Conservation (phyloP, 1,284 basidiomycete species). For the Ceratobasidium sp. region DNA sequence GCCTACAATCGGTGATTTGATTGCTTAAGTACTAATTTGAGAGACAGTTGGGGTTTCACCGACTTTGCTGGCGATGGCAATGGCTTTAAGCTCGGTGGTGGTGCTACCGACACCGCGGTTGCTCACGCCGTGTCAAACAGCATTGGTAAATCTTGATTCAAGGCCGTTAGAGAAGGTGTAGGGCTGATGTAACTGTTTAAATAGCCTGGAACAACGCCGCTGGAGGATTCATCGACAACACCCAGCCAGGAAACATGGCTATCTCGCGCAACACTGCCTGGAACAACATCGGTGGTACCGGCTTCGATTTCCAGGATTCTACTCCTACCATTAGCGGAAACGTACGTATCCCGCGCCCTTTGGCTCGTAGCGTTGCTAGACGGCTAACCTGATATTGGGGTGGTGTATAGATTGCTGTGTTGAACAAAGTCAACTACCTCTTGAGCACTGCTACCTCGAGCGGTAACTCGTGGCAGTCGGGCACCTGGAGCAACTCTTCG, state of each 20-base stretch:
- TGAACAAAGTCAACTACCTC: constrained; percentile 38
- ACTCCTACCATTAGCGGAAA: constrained; percentile 40
- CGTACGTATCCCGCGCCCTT: constrained; percentile 14
- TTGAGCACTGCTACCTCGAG: constrained; percentile 29
- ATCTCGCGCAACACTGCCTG: constrained; percentile 48
- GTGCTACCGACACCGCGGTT: constrained; percentile 42
- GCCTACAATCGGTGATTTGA: neutral
- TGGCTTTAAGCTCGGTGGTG: constrained; percentile 46
- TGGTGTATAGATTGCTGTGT: constrained; percentile 38
- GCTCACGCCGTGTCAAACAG: constrained; percentile 47
- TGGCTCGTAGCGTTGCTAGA: too few species aligned
- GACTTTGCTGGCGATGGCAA: constrained; percentile 47
- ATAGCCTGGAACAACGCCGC: constrained; percentile 28
- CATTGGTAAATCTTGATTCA: constrained; percentile 32
- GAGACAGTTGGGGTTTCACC: constrained; percentile 22
- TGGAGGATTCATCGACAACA: constrained; percentile 49
- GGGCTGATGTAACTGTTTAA: neutral
- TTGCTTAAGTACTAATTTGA: neutral
- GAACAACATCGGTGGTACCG: constrained; percentile 46
- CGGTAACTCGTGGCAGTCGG: constrained; percentile 49
- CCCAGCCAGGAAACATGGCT: constrained; percentile 44
- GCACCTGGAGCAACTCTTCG: constrained; percentile 46
- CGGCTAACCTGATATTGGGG: neutral
- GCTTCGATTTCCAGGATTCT: constrained; percentile 46
- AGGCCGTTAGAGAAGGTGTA: neutral